Base-by-base conservation (phyloP, 2,329 filamentous ascomycete species). In the Pezicula neosporulosa region DNA sequence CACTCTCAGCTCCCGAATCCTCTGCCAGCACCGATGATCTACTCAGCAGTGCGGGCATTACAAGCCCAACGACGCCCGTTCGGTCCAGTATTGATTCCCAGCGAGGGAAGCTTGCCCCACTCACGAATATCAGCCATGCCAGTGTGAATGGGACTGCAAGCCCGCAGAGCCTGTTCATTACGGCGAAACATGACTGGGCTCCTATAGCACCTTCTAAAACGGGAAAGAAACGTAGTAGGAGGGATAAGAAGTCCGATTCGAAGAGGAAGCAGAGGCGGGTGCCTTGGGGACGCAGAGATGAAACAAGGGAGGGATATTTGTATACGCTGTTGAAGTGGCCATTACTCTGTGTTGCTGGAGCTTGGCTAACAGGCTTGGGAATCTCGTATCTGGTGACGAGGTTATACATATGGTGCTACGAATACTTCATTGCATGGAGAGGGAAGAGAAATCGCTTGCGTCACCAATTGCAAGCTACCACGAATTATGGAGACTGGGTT, bases 111-210 rank as follows among this genome's bases (percentile, higher is more conserved):
- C 19, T 27, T 18, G 21, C 16, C 16, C 18, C 16, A 16, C 21
- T 27, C 16, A 44, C 28, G 10, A 16, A 5, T 44, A 19, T 16
- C 37, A 47, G 33, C 37, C 10, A 13, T 39, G 37, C 37, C 37
- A 12, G n/a, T 44, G 43, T 27, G 12, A 15, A 28, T 16, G 43
- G 38, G 44, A 44, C 19, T 19, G 28, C 35, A 28, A 61, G 55
- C 16, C 47, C 58, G 37, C 53, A 59, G 36, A 62, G 56, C 38
- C 44, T 67, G 27, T 91, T 92, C 66, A 90, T 97, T 62, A 89
- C 90, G 3, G 93, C 94, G 38, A 83, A 95, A 65, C 96, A 96
- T 68, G 94, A 99, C 74, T 99, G 94, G 94, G 86, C 89, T 15
- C 94, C 94, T 0, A 83, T 97, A 12, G 86, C 88, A 60, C 60